Evolutionary conservation across 192 early-diverging fungal genomes (phyloP).

Genomic region (Linderina pennispora): DNA sequence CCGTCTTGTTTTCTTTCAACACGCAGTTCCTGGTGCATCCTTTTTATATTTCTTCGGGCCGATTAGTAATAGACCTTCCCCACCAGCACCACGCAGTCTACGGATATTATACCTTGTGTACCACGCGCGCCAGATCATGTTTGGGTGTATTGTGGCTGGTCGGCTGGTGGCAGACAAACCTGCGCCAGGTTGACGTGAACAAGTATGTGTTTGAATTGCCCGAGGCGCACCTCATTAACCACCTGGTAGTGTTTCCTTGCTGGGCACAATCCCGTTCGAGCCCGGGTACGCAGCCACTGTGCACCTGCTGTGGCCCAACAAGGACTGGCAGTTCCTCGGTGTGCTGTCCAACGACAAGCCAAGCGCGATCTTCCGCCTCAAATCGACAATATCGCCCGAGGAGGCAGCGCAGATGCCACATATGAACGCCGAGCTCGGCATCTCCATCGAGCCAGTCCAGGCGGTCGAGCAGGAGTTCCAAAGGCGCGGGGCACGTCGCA

Average conservation of each 20-base stretch:
- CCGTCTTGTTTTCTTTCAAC: too few species aligned
- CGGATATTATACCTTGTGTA: too few species aligned
- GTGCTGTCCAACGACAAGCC: constrained; percentile 79
- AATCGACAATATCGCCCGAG: constrained; percentile 11
- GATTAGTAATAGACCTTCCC: too few species aligned
- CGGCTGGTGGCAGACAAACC: constrained; percentile 86
- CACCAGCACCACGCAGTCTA: too few species aligned
- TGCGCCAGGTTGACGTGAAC: constrained; percentile 80
- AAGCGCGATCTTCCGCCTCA: constrained; percentile 73
- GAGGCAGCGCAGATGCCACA: constrained; percentile 13
- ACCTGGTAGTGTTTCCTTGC: constrained; percentile 91
- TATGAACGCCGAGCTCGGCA: constrained; percentile 71
- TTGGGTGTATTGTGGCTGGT: constrained; percentile 90
- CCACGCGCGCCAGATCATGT: too few species aligned
- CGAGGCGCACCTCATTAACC: constrained; percentile 84
- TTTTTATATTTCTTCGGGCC: too few species aligned
- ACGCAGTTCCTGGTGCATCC: too few species aligned
- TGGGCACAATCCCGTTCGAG: constrained; percentile 82
- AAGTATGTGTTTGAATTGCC: constrained; percentile 89
- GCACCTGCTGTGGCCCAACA: constrained; percentile 84
- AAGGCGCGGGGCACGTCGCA: constrained; percentile 25
- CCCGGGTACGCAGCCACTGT: constrained; percentile 89
- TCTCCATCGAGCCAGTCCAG: constrained; percentile 85
- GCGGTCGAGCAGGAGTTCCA: constrained; percentile 59
- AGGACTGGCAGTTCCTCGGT: constrained; percentile 71